Evolutionary conservation across 2,329 filamentous ascomycete genomes (phyloP).

Genomic region (Calonectria montana): DNA sequence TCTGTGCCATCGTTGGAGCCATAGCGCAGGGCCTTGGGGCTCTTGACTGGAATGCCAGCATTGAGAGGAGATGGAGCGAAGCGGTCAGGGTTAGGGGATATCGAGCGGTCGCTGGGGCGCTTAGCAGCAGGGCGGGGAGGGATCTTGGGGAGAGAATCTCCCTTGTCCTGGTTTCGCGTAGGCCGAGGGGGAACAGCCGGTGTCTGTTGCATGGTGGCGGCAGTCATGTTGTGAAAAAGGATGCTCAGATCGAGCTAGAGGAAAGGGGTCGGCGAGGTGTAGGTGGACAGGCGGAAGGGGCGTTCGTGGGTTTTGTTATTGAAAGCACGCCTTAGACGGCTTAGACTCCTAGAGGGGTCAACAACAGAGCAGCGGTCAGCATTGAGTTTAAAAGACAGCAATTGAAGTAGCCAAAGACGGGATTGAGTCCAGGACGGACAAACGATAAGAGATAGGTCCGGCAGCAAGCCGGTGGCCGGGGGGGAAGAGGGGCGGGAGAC

Average conservation of each 20-base stretch:
- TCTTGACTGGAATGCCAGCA: conserved; percentile 68
- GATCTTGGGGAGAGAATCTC: conserved; percentile 70
- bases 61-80: conserved; percentile 91
- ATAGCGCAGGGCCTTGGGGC: conserved; percentile 50
- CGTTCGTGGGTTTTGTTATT: conserved; percentile 29
- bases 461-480: conserved; percentile 6
- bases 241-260: conserved; percentile 32
- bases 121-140: conserved; percentile 81
- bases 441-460: conserved; percentile 5
- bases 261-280: conserved; percentile 10
- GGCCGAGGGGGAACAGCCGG: conserved; percentile 70
- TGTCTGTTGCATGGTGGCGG: conserved; percentile 60
- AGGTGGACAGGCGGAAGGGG: conserved; percentile 21
- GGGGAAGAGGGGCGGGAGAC: conserved; percentile 21
- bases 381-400: conserved; percentile 31
- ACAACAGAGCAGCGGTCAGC: conserved; percentile 40
- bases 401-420: conserved; percentile 13
- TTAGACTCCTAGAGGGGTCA: conserved; percentile 30
- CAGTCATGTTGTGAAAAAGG: conserved; percentile 55
- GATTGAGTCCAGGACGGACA: conserved; percentile 15
- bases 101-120: conserved; percentile 76
- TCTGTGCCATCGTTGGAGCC: conserved; percentile 49
- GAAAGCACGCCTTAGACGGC: conserved; percentile 23
- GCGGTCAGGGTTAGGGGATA: conserved; percentile 80
- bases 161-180: conserved; percentile 60